Conservation (phyloP, 2,329 filamentous ascomycete species). For the Aspergillus fumigatus region DNA sequence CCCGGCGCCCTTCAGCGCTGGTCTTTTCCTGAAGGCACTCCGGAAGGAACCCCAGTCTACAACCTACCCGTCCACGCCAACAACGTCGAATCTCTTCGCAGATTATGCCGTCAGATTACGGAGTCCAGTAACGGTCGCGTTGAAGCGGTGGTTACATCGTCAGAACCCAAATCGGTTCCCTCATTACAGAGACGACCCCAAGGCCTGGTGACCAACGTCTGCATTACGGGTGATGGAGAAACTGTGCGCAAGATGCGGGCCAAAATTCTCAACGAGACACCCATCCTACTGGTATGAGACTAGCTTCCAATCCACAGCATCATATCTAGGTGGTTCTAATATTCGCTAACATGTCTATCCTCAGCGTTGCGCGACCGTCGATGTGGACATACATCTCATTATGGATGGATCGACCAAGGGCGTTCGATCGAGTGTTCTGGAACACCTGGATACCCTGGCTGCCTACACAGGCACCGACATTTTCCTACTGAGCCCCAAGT, state of each 20-base stretch:
- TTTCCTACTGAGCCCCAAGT: conserved; percentile 87
- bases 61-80: conserved; percentile 87
- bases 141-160: conserved; percentile 78
- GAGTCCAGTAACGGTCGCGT: conserved; percentile 64
- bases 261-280: conserved; percentile 84
- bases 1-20: conserved; percentile 82
- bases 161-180: conserved; percentile 65
- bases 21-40: conserved; percentile 85
- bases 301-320: conserved; percentile 13
- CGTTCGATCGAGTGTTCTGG: conserved; percentile 70
- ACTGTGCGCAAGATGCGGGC: conserved; percentile 85
- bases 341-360: conserved; percentile 16
- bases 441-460: conserved; percentile 82
- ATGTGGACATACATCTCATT: conserved; percentile 87
- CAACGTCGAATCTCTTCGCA: conserved; percentile 75
- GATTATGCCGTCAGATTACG: conserved; percentile 77
- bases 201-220: conserved; percentile 76
- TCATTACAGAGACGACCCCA: conserved; percentile 46
- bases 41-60: conserved; percentile 78
- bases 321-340: conserved; percentile 14
- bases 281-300: conserved; percentile 76
- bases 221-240: conserved; percentile 81
- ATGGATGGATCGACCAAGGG: conserved; percentile 66
- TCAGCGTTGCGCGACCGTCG: conserved; percentile 87
- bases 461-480: conserved; percentile 91